A percentile compares a stretch with the other conserved stretches of the same genome.
These are phyloP conservation scores for Anthoceros angustus DNA, from an alignment of 225 moss, liverwort and hornwort genomes.

Conservation along the genomic window DNA sequence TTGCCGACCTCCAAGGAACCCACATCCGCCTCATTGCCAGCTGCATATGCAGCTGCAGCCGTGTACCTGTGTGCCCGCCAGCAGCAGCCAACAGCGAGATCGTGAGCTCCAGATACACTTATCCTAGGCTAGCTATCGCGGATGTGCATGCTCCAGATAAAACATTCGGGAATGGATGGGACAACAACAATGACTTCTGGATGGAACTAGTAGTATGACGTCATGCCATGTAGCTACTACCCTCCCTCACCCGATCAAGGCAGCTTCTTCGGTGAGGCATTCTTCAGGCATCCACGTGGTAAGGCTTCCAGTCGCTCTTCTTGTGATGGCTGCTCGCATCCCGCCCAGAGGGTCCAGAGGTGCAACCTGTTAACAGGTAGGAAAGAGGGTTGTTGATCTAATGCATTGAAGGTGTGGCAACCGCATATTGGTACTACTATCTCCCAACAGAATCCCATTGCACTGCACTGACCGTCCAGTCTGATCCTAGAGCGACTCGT, in stretches of 20 bases:
- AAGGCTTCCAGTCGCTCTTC: conserved; percentile 43
- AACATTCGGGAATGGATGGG: too few relatives aligned
- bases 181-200: too few relatives aligned
- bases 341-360: conserved; percentile 59
- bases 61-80: conserved; percentile 31
- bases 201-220: too few relatives aligned
- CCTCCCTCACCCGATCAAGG: conserved; percentile 36
- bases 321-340: conserved; percentile 60
- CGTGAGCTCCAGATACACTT: too few relatives aligned
- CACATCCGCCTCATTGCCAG: conserved; percentile 25
- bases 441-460: too few relatives aligned
- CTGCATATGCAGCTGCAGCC: conserved; percentile 29
- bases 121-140: too few relatives aligned
- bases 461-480: conserved; percentile 50
- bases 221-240: too few relatives aligned
- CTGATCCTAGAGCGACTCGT: conserved; percentile 68
- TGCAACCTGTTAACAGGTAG: conserved; percentile 25
- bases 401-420: too few relatives aligned
- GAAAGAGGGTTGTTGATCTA: neutral
- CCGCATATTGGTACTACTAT: too few relatives aligned
- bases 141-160: too few relatives aligned
- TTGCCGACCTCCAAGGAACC: conserved; percentile 30
- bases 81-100: conserved; percentile 7
- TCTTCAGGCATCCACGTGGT: conserved; percentile 45
- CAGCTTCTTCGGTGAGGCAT: conserved; percentile 56